Evolutionary conservation across 2,329 filamentous ascomycete genomes (phyloP), one percentile per base, ranked within the genome.

Genomic region (Allantophomopsis lycopodina): DNA sequence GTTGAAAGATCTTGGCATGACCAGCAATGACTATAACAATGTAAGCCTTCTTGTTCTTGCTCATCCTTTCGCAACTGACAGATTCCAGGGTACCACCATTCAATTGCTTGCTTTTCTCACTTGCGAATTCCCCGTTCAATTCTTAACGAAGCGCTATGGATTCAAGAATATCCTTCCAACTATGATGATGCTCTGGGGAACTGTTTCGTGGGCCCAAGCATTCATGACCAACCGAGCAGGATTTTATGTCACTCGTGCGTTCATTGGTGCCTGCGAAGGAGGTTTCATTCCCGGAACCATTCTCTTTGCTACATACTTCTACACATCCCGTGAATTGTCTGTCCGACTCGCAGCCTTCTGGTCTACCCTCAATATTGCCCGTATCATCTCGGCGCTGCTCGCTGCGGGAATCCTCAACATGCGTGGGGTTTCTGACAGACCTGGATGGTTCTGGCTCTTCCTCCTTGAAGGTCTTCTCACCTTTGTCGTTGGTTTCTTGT

Each of bases 271-370:
- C 2, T 69, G 63, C 37, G 69, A 75, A 47, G 68, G 68, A 11
- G 71, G 71, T 3, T 76, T 74, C 46, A 74, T 76, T 38, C 71
- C 71, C 2, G 70, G 68, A 46, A 70, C 68, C 10, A 72, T 81
- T 37, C 61, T 80, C 2, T 83, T 81, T 54, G 64, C 81, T 1
- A 76, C 73, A 2, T 85, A 85, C 55, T 86, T 80, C 57, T 86
- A 83, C 60, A 84, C 71, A 3, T 73, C 72, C 1, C 66, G 65
- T 39, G 81, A 86, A 52, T 60, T 86, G 1, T 76, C 79, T 0
- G 66, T 72, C 23, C 71, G 82, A 0, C 62, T 86, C 8, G 74
- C 75, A 34, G 77, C 67, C 50, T 85, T 85, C 56, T 86, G 80
- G 81, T 64, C 63, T 1, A 66, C 64, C 2, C 56, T 68, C 18